Evolutionary conservation across 2,329 filamentous ascomycete species (phyloP).

Genomic region (Diplodia mutila): DNA sequence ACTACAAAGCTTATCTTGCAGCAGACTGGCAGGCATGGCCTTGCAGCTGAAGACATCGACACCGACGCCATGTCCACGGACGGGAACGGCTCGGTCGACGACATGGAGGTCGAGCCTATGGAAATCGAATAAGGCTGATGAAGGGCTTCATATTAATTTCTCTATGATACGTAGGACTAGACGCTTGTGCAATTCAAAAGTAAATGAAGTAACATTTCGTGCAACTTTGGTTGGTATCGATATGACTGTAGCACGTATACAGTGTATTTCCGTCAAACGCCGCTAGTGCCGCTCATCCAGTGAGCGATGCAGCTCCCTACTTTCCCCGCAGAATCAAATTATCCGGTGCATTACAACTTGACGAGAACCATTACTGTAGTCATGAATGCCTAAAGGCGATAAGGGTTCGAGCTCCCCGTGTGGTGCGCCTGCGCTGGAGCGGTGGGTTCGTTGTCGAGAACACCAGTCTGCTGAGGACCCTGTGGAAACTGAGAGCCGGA

Average conservation of each 20-base stretch:
- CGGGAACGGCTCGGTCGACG: not conserved
- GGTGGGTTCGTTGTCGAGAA: constrained; percentile 3
- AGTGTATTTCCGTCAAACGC: not conserved
- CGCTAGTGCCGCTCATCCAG: constrained; percentile 7
- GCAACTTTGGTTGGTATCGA: constrained; percentile 7
- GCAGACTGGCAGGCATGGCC: not conserved
- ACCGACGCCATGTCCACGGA: not conserved
- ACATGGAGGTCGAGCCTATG: constrained; percentile 11
- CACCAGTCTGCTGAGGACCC: constrained; percentile 10
- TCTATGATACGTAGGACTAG: not conserved
- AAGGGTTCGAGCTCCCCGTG: constrained; percentile 22
- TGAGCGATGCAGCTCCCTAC: not conserved
- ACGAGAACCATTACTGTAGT: not conserved
- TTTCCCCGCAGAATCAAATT: not conserved
- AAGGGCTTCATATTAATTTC: not conserved
- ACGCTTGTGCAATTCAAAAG: not conserved
- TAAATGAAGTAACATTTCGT: not conserved
- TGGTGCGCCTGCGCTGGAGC: constrained; percentile 20
- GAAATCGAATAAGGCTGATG: constrained; percentile 2
- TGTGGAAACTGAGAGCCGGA: not conserved
- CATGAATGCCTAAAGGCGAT: not conserved
- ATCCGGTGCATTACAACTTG: not conserved
- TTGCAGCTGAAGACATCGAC: not conserved
- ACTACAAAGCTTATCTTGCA: not conserved
- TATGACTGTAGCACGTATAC: constrained; percentile 1